A percentile compares a stretch with the other conserved stretches of the same genome.
Conservation (phyloP, 1,139 yeast genomes). For the Candida neerlandica region DNA sequence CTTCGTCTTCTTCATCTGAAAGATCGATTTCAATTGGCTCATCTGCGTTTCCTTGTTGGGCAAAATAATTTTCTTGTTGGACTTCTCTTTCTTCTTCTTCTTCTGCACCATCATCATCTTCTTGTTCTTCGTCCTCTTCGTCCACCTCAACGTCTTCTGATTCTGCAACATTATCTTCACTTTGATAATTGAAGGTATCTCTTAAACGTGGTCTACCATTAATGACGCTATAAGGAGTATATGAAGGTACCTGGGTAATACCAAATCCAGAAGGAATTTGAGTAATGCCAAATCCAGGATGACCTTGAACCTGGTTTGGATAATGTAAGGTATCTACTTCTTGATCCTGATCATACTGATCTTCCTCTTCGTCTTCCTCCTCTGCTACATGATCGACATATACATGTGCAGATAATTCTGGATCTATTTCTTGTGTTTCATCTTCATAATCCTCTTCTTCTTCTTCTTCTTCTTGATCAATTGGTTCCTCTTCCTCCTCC, state of each 20-base stretch:
- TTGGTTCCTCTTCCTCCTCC: conserved; percentile 3
- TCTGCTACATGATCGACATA: not conserved
- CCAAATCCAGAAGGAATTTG: conserved; percentile 4
- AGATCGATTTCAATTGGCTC: not conserved
- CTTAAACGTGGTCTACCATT: conserved; percentile 14
- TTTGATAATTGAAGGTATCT: conserved; percentile 4
- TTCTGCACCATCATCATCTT: conserved; percentile 8
- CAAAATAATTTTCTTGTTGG: not conserved
- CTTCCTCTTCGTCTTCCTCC: not conserved
- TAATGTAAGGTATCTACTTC: not conserved
- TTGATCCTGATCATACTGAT: not conserved
- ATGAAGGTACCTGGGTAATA: conserved; percentile 4
- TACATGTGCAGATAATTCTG: not conserved
- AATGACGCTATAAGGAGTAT: not conserved
- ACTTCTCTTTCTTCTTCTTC: conserved; percentile 7
- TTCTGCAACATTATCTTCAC: conserved; percentile 7
- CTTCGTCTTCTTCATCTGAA: not conserved
- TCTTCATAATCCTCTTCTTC: conserved; percentile 6
- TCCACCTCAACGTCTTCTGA: not conserved
- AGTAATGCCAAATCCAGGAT: conserved; percentile 6
- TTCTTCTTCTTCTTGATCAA: not conserved
- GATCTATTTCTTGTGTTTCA: not conserved
- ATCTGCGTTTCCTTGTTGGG: conserved; percentile 3
- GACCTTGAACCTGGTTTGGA: not conserved
- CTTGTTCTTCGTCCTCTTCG: conserved; percentile 12